Base-by-base conservation (phyloP, 345 rosid species). In the Ricinus communis region DNA sequence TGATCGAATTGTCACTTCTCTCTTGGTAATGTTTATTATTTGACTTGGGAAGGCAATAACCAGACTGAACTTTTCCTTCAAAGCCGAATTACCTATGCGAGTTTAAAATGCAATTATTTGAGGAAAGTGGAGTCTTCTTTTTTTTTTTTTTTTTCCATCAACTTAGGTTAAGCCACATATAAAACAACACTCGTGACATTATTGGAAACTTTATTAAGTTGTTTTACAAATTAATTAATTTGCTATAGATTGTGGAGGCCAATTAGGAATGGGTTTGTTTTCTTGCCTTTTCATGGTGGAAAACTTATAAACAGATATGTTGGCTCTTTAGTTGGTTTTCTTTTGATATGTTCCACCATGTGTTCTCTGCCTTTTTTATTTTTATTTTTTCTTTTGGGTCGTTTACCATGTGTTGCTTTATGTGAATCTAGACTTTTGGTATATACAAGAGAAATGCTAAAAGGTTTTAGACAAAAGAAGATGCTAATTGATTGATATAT, bases 21-120 rank as follows among this genome's bases (percentile, higher is more conserved):
- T n/a, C n/a, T n/a, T n/a, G n/a, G n/a, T n/a, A n/a, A n/a, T n/a
- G n/a, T 12, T 43, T 3, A 43, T 43, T 4, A 10, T 25, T 27
- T 15, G 18, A 13, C 33, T 49, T 33, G 77, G 74, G 75, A 28
- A 72, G 51, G 77, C 38, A 56, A 54, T 50, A 72, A 72, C 72
- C 45, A 40, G 83, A 60, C 71, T 68, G 38, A 60, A 51, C 62
- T 65, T 40, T 69, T 69, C 53, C 41, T 12, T 18, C 12, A 45
- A 14, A 45, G 19, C 6, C 21, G 40, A 30, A 11, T 46, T 13
- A 9, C 24, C 0, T 7, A 52, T 8, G 2, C n/a, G 31, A 54
- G 58, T 54, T 54, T 24, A 56, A 50, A 69, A 30, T 73, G 69
- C 67, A 69, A 69, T 66, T 76, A 73, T 76, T 76, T 64, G 65